Conservation (phyloP, 768 basidiomycete species). For the Russula emetica region DNA sequence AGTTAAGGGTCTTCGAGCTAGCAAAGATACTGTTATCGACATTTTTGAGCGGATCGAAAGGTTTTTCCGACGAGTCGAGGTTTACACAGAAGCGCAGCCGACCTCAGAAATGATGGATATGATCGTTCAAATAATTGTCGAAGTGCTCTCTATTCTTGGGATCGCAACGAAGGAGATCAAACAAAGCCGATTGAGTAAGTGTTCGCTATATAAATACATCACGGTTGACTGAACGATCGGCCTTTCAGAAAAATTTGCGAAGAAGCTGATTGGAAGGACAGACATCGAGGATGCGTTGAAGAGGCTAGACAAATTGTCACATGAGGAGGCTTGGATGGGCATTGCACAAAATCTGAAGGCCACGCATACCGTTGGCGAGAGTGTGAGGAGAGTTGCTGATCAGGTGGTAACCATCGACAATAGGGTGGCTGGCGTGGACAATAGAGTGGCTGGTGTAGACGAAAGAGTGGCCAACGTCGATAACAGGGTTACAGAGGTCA, state of each 20-base stretch:
- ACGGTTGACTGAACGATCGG: too few relatives aligned
- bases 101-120: not conserved
- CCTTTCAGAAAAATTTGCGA: not conserved
- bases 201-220: too few relatives aligned
- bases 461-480: not conserved
- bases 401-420: too few relatives aligned
- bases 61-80: not conserved
- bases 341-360: not conserved
- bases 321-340: not conserved
- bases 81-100: not conserved
- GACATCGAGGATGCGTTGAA: not conserved
- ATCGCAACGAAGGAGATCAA: too few relatives aligned
- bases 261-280: not conserved
- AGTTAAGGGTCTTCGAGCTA: not conserved
- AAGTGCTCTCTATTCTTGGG: not conserved
- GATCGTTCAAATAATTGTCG: not conserved
- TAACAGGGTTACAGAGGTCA: not conserved
- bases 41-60: not conserved
- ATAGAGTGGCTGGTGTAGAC: not conserved
- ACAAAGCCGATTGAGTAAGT: too few relatives aligned
- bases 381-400: too few relatives aligned
- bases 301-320: not conserved
- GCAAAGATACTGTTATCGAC: not conserved
- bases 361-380: not conserved
- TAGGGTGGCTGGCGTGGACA: too few relatives aligned